Evolutionary conservation across 805 yeast genomes (phyloP), one percentile per base, ranked within the genome.

Genomic region (Diddensiella transvaalensis): DNA sequence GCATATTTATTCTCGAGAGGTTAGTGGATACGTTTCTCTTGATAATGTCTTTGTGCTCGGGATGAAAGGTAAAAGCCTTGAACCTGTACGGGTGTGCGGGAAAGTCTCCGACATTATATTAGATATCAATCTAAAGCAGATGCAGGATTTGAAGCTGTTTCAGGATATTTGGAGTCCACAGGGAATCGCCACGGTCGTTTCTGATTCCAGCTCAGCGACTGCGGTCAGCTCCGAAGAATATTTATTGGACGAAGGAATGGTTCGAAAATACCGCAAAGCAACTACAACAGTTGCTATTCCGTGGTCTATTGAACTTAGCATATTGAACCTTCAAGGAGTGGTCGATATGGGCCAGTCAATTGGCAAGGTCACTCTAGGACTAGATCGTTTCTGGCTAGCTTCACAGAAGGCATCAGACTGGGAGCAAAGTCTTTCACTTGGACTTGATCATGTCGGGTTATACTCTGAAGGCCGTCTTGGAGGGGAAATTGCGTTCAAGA

Each of bases 1-100:
- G 59, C 99, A 93, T 64, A 81, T 87, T 13, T 93, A 87, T 61
- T 91, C 98, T 0, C 78, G 96, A 52, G 96, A 88, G 53, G 76
- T 85, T 0, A 88, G 96, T 71, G 95, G 95, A 0, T 81, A 85
- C 2, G 64, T 87, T 23, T 56, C 62, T 1, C 53, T 79, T 5
- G 72, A 78, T 15, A 70, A 74, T 38, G 61, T 83, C 8, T 60
- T 80, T 10, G n/a, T 56, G 3, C 29, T 41, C 26, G 53, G 50
- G 4, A 44, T 48, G 22, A 48, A 50, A 17, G 44, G 44, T 6
- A 51, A 48, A 19, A 33, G 30, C 4, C 39, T 39, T 11, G 49
- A 53, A 18, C 51, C 57, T 1, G 50, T 58, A 18, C 50, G 62
- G 19, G 47, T 59, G 4, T 70, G 82, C 0, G 80, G 79, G 2